These are phyloP conservation scores for Platismatia glauca DNA, from an alignment of 495 filamentous ascomycete species.

Conservation along the genomic window DNA sequence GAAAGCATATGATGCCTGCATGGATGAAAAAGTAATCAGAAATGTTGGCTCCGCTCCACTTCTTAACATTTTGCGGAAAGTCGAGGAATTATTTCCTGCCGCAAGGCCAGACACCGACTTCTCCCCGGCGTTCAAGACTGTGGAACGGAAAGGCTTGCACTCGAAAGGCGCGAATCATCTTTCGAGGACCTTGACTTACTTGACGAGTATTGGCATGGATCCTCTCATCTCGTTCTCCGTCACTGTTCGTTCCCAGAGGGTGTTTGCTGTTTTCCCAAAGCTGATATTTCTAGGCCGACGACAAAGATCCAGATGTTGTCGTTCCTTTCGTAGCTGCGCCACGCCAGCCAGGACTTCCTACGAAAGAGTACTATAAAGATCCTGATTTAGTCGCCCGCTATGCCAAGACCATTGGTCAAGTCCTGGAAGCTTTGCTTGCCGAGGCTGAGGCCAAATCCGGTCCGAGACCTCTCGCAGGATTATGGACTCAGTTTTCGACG, in stretches of 20 bases:
- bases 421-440: slow-evolving; percentile 30
- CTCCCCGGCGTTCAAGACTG: not conserved
- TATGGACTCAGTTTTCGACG: slow-evolving; percentile 21
- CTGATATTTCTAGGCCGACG: slow-evolving; percentile 38
- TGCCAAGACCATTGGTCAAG: slow-evolving; percentile 37
- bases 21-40: slow-evolving; percentile 48
- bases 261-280: not conserved
- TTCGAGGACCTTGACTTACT: slow-evolving; percentile 44
- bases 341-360: slow-evolving; percentile 47
- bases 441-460: slow-evolving; percentile 17
- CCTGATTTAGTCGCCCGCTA: slow-evolving; percentile 45
- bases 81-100: slow-evolving; percentile 46
- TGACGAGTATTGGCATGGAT: slow-evolving; percentile 43
- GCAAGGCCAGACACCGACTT: slow-evolving; percentile 17
- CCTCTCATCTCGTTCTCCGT: slow-evolving; percentile 40
- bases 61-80: slow-evolving; percentile 38
- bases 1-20: slow-evolving; percentile 54
- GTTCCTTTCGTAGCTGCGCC: slow-evolving; percentile 48
- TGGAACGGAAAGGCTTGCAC: slow-evolving; percentile 11
- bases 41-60: slow-evolving; percentile 47
- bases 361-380: slow-evolving; percentile 58
- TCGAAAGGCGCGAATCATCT: slow-evolving; percentile 31
- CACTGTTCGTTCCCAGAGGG: slow-evolving; percentile 36
- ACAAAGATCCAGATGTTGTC: slow-evolving; percentile 57
- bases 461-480: slow-evolving; percentile 23